Conservation (phyloP, 306 rosid genomes). For the Cucurbita moschata region DNA sequence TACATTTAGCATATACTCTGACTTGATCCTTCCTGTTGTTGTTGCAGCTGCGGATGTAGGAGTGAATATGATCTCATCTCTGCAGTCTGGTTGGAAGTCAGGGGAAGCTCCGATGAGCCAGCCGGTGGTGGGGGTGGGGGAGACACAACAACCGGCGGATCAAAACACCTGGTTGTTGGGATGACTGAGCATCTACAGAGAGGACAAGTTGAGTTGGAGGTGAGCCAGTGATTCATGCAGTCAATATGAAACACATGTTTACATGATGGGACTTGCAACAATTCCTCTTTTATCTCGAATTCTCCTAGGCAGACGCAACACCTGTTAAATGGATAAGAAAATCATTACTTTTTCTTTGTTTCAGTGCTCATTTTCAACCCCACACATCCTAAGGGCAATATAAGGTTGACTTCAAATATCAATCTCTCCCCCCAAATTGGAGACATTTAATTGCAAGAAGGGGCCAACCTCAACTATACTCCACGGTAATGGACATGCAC, state of each 20-base stretch:
- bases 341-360: background rate
- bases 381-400: background rate
- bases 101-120: background rate
- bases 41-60: slow-evolving; percentile 8
- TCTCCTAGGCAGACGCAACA: slow-evolving; percentile 83
- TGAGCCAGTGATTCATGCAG: slow-evolving; percentile 68
- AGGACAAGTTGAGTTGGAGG: slow-evolving; percentile 66
- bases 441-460: background rate
- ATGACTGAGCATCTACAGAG: slow-evolving; percentile 61
- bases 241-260: slow-evolving; percentile 65
- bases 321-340: slow-evolving; percentile 17
- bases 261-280: slow-evolving; percentile 56
- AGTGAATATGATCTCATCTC: background rate
- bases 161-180: slow-evolving; percentile 10
- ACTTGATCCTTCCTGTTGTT: slow-evolving; percentile 8
- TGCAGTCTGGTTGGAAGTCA: slow-evolving; percentile 6
- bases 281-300: slow-evolving; percentile 58
- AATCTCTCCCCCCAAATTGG: background rate
- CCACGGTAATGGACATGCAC: too few relatives aligned
- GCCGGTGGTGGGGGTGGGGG: background rate
- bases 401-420: background rate
- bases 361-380: background rate
- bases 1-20: background rate
- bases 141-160: background rate
- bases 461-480: too few relatives aligned